Conservation (phyloP, 2,329 filamentous ascomycete genomes). For the Aureobasidium sp. region DNA sequence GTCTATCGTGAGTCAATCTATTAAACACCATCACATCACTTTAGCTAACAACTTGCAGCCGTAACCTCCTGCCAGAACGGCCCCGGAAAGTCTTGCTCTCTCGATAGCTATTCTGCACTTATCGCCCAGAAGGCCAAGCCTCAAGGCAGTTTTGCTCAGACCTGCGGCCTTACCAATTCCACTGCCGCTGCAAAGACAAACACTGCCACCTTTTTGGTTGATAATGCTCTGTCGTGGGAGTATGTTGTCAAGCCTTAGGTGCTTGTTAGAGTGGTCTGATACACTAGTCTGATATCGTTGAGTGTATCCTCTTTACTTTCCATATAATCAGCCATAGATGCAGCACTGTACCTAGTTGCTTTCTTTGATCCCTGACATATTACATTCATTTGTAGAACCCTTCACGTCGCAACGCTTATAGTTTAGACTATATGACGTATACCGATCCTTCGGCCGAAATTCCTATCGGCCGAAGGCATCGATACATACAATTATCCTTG, state of each 20-base stretch:
- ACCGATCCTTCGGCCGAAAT: not conserved
- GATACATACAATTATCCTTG: not conserved
- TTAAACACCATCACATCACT: constrained; percentile 34
- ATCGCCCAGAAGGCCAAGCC: constrained; percentile 34
- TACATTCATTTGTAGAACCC: not conserved
- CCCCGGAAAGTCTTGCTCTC: constrained; percentile 42
- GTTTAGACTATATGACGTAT: not conserved
- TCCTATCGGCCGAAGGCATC: not conserved
- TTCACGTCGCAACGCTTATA: not conserved
- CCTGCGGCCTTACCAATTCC: constrained; percentile 32
- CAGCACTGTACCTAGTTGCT: not conserved
- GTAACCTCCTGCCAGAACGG: constrained; percentile 44
- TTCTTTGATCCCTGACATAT: not conserved
- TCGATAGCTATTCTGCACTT: constrained; percentile 37
- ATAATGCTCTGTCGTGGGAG: constrained; percentile 12
- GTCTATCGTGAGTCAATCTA: constrained; percentile 41
- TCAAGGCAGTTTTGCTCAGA: constrained; percentile 40
- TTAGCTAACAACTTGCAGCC: constrained; percentile 36
- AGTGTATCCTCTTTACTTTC: not conserved
- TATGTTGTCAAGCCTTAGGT: constrained; percentile 11
- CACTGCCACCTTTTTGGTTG: constrained; percentile 11
- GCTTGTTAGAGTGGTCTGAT: too few relatives aligned
- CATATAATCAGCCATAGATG: not conserved
- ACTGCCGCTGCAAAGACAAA: constrained; percentile 1
- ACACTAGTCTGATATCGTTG: not conserved